Evolutionary conservation across 148 eudicot species (phyloP), one percentile per base, ranked within the genome.

Genomic region (Gaultheria prostrata): DNA sequence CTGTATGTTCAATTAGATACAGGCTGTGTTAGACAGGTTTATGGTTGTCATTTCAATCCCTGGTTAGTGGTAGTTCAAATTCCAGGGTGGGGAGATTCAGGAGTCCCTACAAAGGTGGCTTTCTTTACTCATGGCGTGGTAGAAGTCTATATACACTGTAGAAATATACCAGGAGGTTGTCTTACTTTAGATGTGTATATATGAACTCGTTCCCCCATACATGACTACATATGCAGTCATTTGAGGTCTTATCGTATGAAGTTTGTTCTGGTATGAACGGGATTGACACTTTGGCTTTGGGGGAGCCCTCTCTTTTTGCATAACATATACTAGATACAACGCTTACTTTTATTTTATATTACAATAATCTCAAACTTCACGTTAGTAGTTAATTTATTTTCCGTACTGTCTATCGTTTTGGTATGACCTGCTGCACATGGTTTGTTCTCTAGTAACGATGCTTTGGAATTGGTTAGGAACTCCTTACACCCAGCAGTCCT

Each of bases 401-500:
- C 4, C n/a, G 20, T 1, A 18, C 78, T 51, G 72, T 67, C 18
- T 18, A 10, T 70, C 30, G 69, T 70, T 21, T 80, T 56, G 20
- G 61, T 51, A 32, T 79, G 81, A 70, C 71, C 33, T 71, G 24
- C 24, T 71, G 43, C 24, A n/a, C 59, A 13, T 13, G 21, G 63
- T 30, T 32, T 35, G 15, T 81, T 70, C 77, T 48, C 48, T 50
- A 50, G 11, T 82, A 48, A 50, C 49, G 63, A 6, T 85, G 73
- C 75, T 39, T 72, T 74, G 46, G 21, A 8, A 21, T 79, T 80
- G 51, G 82, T 57, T 85, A 95, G 98, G 98, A 82, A 95, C 98
- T 79, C 92, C 98, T 82, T 95, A 95, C 81, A 92, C 97, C 57
- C 98, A 95, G 85, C 98, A 95, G 78, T 95, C 98, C 1, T 95